Conservation (phyloP, 1,284 basidiomycete genomes). For the Sanghuangporus baumii region DNA sequence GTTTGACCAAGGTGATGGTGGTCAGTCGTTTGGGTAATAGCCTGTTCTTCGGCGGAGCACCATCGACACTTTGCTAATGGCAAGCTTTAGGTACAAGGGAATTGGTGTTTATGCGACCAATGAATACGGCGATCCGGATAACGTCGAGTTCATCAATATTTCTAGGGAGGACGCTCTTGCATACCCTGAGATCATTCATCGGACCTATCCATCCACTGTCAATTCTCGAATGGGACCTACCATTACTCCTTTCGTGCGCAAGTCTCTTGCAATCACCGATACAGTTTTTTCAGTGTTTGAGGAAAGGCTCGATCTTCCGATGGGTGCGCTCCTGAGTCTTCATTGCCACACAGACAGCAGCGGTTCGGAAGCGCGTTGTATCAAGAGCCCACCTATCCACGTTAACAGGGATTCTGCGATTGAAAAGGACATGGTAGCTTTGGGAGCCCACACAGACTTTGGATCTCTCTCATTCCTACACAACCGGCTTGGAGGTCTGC, state of each 20-base stretch:
- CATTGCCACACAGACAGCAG: conserved; percentile 45
- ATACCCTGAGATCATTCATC: conserved; percentile 44
- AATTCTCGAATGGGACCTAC: conserved; percentile 43
- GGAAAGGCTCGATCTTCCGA: conserved; percentile 47
- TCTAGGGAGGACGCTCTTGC: conserved; percentile 60
- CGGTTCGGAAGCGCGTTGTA: conserved; percentile 56
- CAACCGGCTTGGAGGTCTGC: conserved; percentile 67
- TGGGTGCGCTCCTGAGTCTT: conserved; percentile 39
- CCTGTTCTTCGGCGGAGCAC: too few species aligned
- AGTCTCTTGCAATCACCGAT: conserved; percentile 50
- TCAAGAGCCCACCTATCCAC: conserved; percentile 30
- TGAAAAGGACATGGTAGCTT: conserved; percentile 25
- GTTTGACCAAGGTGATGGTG: conserved; percentile 61
- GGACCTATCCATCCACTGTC: conserved; percentile 50
- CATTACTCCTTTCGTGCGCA: conserved; percentile 50
- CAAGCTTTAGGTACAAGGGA: conserved; percentile 49
- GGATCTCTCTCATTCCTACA: conserved; percentile 55
- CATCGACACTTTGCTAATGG: background rate
- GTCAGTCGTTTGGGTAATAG: conserved; percentile 54
- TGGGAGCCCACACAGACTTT: conserved; percentile 51
- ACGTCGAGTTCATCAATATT: conserved; percentile 61
- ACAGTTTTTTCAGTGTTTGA: conserved; percentile 53
- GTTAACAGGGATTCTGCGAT: background rate
- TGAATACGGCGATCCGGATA: conserved; percentile 48
- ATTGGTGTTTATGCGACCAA: conserved; percentile 60